Base-by-base conservation (phyloP, 345 rosid species). In the Eucalyptus microcorys region DNA sequence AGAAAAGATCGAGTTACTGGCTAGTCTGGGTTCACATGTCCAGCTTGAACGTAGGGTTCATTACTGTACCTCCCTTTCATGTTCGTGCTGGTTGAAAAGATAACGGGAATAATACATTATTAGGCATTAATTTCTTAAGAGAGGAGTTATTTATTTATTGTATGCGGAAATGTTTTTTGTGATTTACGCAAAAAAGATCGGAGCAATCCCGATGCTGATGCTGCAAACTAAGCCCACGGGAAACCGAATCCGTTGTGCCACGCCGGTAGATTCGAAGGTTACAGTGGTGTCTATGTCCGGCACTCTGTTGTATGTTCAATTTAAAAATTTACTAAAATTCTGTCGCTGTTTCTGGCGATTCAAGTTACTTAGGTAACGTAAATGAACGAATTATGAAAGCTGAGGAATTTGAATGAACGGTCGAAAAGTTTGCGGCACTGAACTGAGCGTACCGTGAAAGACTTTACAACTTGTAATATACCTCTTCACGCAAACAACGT, bases 141-240 rank as follows among this genome's bases (percentile, higher is more conserved):
- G 45, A 10, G 15, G 7, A 71, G 14, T 71, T 71, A 14, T 37
- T 71, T 71, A 16, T 34, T 19, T 34, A 76, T 40, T 76, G 83
- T 37, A 10, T 21, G 83, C 24, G 3, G 11, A 37, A 37, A 37
- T 71, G 5, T 8, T 37, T 37, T 10, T 40, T 10, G 30, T 37
- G 83, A 76, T 76, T 21, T 3, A 71, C 10, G 14, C 10, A 21
- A 37, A 11, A 10, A 37, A 71, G 26, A 21, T 76, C 2, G 15
- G 81, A 71, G 45, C 45, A 37, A 37, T 19, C 4, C 97, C 93
- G 90, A 95, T 92, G 42, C 94, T 97, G 71, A 96, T 9, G 40
- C 98, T 96, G 81, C 96, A 96, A 90, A 93, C 97, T 89, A 96
- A 93, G 66, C 97, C 97, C 97, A 91, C 91, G 83, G 97, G 97